Evolutionary conservation across 495 filamentous ascomycete genomes (phyloP), one percentile per base, ranked within the genome.

Genomic region (Darksidea phi): DNA sequence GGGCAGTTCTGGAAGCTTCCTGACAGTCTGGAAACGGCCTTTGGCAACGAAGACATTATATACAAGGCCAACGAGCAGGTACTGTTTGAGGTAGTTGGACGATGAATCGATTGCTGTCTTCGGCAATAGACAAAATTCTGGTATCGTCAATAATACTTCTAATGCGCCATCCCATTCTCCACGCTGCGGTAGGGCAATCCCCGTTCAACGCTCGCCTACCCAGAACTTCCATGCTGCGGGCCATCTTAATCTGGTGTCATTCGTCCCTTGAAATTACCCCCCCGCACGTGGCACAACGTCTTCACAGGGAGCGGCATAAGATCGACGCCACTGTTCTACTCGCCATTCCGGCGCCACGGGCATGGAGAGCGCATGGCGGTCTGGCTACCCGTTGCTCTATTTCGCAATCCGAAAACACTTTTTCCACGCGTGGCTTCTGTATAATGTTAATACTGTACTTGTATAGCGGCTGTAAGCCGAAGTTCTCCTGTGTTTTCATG

Each of bases 71-170:
- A 43, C 18, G 54, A 64, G 21, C 43, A 48, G 23, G 37, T 59
- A 23, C 38, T 64, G 54, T 64, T 64, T 42, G 52, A 54, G n/a
- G 48, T 64, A 3, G 48, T 64, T 1, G 61, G 55, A 0, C 34
- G 53, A 8, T 63, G 24, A 48, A 20, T 52, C 26, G 49, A 17
- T 24, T 25, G 8, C 13, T 24, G 8, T 15, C 3, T 48, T 15
- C 24, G 12, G 11, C 13, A 23, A 48, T 26, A n/a, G 49, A 4
- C 20, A 36, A 26, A 34, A 7, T 10, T 15, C 41, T 43, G 41
- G 5, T 15, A 43, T 43, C 15, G 15, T 43, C 41, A 15, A 43
- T 20, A 20, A 43, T n/a, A 20, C 41, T 15, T 20, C 41, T 20
- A 43, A 4, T 20, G 15, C 15, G 18, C 41, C 41, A 43, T 6